These are phyloP conservation scores for Heliamphora pulchella DNA, from an alignment of 179 eudicot species.

Conservation along the genomic window DNA sequence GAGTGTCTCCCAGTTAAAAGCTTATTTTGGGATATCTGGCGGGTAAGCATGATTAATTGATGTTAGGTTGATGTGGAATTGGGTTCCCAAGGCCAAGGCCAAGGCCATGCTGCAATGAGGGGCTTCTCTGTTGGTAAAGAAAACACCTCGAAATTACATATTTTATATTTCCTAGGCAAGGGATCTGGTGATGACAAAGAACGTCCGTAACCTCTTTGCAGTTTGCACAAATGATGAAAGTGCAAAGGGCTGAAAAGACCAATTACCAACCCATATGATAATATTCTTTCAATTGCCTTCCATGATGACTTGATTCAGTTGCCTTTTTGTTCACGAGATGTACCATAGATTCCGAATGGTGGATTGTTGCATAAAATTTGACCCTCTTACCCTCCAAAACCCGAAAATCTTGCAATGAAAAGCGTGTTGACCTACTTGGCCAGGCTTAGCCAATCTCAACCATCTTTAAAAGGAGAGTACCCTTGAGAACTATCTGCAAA, in stretches of 20 bases:
- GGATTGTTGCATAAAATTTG: background rate
- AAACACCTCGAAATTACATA: background rate
- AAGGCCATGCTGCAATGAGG: background rate
- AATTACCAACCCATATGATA: background rate
- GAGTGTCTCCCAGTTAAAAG: conserved; percentile 84
- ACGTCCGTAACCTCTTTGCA: background rate
- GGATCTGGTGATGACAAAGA: background rate
- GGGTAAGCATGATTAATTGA: conserved; percentile 44
- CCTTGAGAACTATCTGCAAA: background rate
- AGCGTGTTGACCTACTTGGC: background rate
- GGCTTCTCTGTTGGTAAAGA: conserved; percentile 9
- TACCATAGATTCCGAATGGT: background rate
- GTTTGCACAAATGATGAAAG: background rate
- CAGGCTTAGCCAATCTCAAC: background rate
- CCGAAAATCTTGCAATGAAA: background rate
- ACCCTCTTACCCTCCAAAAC: background rate
- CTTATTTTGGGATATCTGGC: conserved; percentile 93
- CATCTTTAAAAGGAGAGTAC: background rate
- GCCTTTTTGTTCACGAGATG: background rate
- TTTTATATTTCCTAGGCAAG: background rate
- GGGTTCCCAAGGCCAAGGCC: background rate
- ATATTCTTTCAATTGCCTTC: background rate
- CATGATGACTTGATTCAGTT: background rate
- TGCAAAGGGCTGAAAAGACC: background rate
- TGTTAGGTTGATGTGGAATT: background rate